Evolutionary conservation across 2,329 filamentous ascomycete species (phyloP).

Genomic region (Dothidotthia symphoricarpi): DNA sequence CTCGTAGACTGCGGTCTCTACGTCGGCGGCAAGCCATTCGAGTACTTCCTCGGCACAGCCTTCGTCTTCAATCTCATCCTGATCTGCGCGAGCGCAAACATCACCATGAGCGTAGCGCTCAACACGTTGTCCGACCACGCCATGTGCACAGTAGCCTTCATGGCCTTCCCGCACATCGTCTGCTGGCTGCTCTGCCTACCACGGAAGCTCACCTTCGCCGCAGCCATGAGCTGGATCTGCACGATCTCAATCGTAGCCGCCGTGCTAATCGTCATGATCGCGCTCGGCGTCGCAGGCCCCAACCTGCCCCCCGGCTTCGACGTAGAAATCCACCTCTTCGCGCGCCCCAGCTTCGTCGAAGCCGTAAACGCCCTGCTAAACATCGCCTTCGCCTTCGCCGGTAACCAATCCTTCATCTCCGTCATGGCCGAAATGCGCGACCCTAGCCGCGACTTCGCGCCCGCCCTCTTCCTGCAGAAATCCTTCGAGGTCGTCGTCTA

Average conservation of each 20-base stretch:
- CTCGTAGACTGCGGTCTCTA: slow-evolving; percentile 31
- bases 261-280: slow-evolving; percentile 67
- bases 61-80: slow-evolving; percentile 30
- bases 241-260: slow-evolving; percentile 60
- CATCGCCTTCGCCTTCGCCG: slow-evolving; percentile 67
- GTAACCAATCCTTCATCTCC: slow-evolving; percentile 65
- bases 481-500: slow-evolving; percentile 61
- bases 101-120: slow-evolving; percentile 57
- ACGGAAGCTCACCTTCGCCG: slow-evolving; percentile 60
- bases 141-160: slow-evolving; percentile 64
- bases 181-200: slow-evolving; percentile 61
- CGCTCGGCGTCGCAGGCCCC: slow-evolving; percentile 55
- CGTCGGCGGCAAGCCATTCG: slow-evolving; percentile 28
- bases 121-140: slow-evolving; percentile 61
- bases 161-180: slow-evolving; percentile 58
- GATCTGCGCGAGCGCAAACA: slow-evolving; percentile 31
- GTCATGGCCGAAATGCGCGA: slow-evolving; percentile 65
- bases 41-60: slow-evolving; percentile 23
- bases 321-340: slow-evolving; percentile 21
- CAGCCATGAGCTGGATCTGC: slow-evolving; percentile 59
- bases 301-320: slow-evolving; percentile 33
- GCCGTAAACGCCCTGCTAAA: slow-evolving; percentile 46
- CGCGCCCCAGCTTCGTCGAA: slow-evolving; percentile 29
- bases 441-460: slow-evolving; percentile 57
- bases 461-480: slow-evolving; percentile 57